A percentile compares a stretch with the other conserved stretches of the same genome.
These are phyloP conservation scores for Cornus florida DNA, from an alignment of 148 eudicot species.

Conservation along the genomic window DNA sequence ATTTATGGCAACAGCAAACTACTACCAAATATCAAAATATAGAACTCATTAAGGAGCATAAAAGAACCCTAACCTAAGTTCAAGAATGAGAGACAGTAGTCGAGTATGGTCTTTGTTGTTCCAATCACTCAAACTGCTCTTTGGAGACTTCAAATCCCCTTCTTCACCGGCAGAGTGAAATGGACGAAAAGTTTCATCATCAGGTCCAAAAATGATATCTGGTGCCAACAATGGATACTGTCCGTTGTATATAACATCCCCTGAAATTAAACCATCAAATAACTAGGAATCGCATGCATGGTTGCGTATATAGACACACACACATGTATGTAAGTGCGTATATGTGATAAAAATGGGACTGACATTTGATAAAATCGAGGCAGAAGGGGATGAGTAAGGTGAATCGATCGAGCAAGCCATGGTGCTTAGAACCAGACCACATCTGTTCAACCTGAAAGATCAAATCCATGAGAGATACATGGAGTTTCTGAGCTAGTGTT, in stretches of 20 bases:
- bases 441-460: slow-evolving; percentile 72
- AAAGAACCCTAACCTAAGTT: slow-evolving; percentile 56
- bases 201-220: slow-evolving; percentile 80
- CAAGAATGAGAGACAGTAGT: slow-evolving; percentile 64
- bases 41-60: not conserved
- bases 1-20: not conserved
- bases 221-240: slow-evolving; percentile 73
- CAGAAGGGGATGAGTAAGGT: slow-evolving; percentile 81
- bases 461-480: not conserved
- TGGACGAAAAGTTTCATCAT: slow-evolving; percentile 65
- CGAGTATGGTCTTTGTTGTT: slow-evolving; percentile 66
- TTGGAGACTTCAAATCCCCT: slow-evolving; percentile 37
- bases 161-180: slow-evolving; percentile 31
- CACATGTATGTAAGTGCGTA: not conserved
- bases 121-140: slow-evolving; percentile 61
- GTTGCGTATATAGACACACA: not conserved
- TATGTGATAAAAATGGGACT: slow-evolving; percentile 4
- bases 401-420: slow-evolving; percentile 67
- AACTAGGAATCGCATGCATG: not conserved
- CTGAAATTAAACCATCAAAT: slow-evolving; percentile 27
- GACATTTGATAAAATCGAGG: slow-evolving; percentile 81
- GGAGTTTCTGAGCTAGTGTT: slow-evolving; percentile 14
- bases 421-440: slow-evolving; percentile 84
- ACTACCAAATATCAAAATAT: not conserved
- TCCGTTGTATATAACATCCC: slow-evolving; percentile 81